Conservation (phyloP, 2,329 filamentous ascomycete genomes). For the Gnomoniopsis smithogilvyi region DNA sequence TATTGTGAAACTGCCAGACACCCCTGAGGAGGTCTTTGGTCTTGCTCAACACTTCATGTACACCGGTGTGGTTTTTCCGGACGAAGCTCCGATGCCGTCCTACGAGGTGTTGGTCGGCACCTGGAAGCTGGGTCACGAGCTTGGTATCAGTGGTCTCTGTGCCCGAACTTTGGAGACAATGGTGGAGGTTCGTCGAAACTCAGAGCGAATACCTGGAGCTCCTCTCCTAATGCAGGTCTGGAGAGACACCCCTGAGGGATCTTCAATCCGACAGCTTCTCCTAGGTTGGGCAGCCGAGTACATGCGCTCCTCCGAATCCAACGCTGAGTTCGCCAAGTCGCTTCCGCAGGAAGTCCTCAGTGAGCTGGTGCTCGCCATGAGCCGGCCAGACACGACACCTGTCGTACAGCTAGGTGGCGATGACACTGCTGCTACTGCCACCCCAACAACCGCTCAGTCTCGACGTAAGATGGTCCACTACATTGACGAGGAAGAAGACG, state of each 20-base stretch:
- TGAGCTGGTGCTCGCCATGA: conserved; percentile 62
- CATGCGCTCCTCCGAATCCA: conserved; percentile 53
- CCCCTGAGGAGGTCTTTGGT: conserved; percentile 49
- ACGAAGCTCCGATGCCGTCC: conserved; percentile 39
- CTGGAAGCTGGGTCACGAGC: conserved; percentile 53
- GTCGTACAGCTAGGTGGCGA: conserved; percentile 28
- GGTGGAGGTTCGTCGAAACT: conserved; percentile 51
- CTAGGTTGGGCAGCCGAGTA: conserved; percentile 63
- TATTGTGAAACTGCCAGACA: conserved; percentile 47
- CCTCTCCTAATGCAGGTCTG: conserved; percentile 59
- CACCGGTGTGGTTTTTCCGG: conserved; percentile 45
- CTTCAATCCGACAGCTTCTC: conserved; percentile 55
- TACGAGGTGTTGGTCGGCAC: conserved; percentile 54
- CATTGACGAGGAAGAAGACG: conserved; percentile 39
- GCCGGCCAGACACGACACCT: conserved; percentile 44
- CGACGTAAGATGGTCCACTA: conserved; percentile 48
- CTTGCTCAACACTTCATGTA: conserved; percentile 53
- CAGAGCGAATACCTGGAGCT: conserved; percentile 54
- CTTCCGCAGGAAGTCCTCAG: conserved; percentile 61
- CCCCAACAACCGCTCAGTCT: conserved; percentile 13
- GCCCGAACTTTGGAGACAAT: conserved; percentile 55
- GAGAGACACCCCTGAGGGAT: conserved; percentile 60
- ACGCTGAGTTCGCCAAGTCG: conserved; percentile 57
- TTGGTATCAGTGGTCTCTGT: conserved; percentile 53
- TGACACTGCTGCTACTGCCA: conserved; percentile 16